phyloP scores from a whole-genome alignment of 2,329 filamentous ascomycete species.

The Ophiognomonia clavigignenti-juglandacearum region DNA sequence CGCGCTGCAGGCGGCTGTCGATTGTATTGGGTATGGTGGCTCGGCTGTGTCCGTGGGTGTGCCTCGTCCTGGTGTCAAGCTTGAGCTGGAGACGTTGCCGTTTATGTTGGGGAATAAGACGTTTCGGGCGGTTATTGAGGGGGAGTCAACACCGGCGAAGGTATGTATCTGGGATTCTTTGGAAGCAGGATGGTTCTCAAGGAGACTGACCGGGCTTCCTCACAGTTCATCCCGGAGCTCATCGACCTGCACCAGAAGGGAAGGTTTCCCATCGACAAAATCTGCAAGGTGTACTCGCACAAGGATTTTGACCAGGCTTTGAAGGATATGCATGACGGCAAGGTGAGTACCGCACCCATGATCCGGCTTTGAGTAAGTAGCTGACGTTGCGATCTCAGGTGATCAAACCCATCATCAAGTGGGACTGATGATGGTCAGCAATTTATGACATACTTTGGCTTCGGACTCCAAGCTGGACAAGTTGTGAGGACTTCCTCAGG shows the following conservation, averaged over 20 bases:
- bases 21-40: constrained; percentile 25
- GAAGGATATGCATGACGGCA: constrained; percentile 21
- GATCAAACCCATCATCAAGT: constrained; percentile 16
- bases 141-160: constrained; percentile 23
- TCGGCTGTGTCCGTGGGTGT: constrained; percentile 29
- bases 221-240: constrained; percentile 28
- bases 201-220: background rate
- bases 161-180: constrained; percentile 8
- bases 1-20: constrained; percentile 26
- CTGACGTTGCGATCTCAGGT: too few relatives aligned
- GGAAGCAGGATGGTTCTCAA: background rate
- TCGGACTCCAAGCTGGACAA: too few relatives aligned
- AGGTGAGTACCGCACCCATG: too few relatives aligned
- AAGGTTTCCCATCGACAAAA: constrained; percentile 28
- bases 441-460: too few relatives aligned
- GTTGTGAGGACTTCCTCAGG: too few relatives aligned
- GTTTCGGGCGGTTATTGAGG: constrained; percentile 28
- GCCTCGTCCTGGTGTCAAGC: constrained; percentile 21
- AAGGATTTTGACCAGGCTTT: constrained; percentile 21
- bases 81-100: constrained; percentile 23
- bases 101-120: constrained; percentile 26
- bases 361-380: too few relatives aligned
- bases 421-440: constrained; percentile 6
- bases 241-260: constrained; percentile 27
- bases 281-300: constrained; percentile 26